phyloP scores from a whole-genome alignment of 371 early-diverging fungal genomes.

The Mortierella sp. region DNA sequence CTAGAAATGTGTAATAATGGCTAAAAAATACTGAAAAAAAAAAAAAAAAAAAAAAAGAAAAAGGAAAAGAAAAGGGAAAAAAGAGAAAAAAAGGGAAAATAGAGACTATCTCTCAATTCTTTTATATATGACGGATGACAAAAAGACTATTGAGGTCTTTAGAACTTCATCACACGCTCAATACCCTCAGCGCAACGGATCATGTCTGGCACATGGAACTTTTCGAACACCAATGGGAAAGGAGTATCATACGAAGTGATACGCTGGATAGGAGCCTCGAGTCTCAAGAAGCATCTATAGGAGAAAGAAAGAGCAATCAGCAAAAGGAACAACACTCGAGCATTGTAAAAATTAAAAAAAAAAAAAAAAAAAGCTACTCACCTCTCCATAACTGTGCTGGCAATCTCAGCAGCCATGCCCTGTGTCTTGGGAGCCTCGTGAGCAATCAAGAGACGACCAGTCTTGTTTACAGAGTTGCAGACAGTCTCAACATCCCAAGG shows the following conservation, averaged over 20 bases:
- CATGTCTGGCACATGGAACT: slow-evolving; percentile 93
- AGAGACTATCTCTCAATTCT: neutral
- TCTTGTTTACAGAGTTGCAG: slow-evolving; percentile 93
- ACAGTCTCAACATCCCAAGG: slow-evolving; percentile 97
- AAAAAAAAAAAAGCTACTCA: slow-evolving; percentile 71
- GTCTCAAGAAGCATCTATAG: slow-evolving; percentile 72
- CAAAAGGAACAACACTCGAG: slow-evolving; percentile 56
- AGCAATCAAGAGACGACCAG: slow-evolving; percentile 92
- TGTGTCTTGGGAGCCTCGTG: slow-evolving; percentile 96
- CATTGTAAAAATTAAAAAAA: slow-evolving; percentile 61
- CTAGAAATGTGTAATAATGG: neutral
- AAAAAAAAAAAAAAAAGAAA: neutral
- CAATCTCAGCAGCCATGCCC: slow-evolving; percentile 97
- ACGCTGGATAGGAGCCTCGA: slow-evolving; percentile 90
- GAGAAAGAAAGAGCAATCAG: slow-evolving; percentile 7
- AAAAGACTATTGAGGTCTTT: slow-evolving; percentile 1
- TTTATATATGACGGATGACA: too few species aligned
- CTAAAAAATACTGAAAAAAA: too few species aligned
- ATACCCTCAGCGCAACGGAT: slow-evolving; percentile 92
- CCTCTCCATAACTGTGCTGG: slow-evolving; percentile 90
- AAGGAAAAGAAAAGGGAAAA: neutral
- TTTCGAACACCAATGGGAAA: slow-evolving; percentile 95
- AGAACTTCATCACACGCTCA: slow-evolving; percentile 53
- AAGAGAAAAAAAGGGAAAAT: neutral
- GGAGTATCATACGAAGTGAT: slow-evolving; percentile 95